Evolutionary conservation across 2,329 filamentous ascomycete genomes (phyloP).

Genomic region (Neofusicoccum parvum): DNA sequence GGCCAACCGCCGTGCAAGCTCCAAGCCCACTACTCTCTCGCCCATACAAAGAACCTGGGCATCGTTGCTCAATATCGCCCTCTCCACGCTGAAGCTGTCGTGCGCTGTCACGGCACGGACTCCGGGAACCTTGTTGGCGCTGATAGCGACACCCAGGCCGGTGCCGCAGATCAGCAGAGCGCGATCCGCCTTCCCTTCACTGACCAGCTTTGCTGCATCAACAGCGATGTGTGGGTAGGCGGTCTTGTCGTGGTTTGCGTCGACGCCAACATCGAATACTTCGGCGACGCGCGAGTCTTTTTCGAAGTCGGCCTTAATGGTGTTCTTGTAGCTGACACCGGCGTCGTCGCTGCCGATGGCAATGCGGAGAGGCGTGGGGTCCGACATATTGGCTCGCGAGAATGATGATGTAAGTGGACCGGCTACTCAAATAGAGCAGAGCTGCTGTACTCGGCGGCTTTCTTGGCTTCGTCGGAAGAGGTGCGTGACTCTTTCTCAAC

Average conservation of each 20-base stretch:
- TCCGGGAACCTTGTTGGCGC: slow-evolving; percentile 85
- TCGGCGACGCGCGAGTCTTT: slow-evolving; percentile 66
- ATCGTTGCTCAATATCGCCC: slow-evolving; percentile 79
- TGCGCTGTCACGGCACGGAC: slow-evolving; percentile 87
- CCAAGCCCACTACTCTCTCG: slow-evolving; percentile 78
- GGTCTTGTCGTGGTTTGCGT: slow-evolving; percentile 68
- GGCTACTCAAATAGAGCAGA: slow-evolving; percentile 12
- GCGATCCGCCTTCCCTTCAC: slow-evolving; percentile 68
- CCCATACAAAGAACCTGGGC: slow-evolving; percentile 87
- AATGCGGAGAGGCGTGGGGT: slow-evolving; percentile 52
- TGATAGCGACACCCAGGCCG: slow-evolving; percentile 82
- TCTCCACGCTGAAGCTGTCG: slow-evolving; percentile 81
- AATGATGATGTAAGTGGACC: slow-evolving; percentile 6
- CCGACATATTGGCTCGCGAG: slow-evolving; percentile 5
- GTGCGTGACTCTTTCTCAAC: slow-evolving; percentile 16
- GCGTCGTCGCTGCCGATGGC: slow-evolving; percentile 70
- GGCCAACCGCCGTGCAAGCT: slow-evolving; percentile 75
- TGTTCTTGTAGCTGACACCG: slow-evolving; percentile 76
- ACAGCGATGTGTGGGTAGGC: slow-evolving; percentile 81
- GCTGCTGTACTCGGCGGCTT: slow-evolving; percentile 31
- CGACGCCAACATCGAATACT: slow-evolving; percentile 75
- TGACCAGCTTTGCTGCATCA: slow-evolving; percentile 67
- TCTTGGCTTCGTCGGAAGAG: slow-evolving; percentile 10
- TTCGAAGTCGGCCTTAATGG: slow-evolving; percentile 73
- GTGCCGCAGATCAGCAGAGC: slow-evolving; percentile 84